Evolutionary conservation across 176 grass and related monocot genomes (phyloP), one percentile per base, ranked within the genome.

Genomic region (Saccharum spontaneum): DNA sequence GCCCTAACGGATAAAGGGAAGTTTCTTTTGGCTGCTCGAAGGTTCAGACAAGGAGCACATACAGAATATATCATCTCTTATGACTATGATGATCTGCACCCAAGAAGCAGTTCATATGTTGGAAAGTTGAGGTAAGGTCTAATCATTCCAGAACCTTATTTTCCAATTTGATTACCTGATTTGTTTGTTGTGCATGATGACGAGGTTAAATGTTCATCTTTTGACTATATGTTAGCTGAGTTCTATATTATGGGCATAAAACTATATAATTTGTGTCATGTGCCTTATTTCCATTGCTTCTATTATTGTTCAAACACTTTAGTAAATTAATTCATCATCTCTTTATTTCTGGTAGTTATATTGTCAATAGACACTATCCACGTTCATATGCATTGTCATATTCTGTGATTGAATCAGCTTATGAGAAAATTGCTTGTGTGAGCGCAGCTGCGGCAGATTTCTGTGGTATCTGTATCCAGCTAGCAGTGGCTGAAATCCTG

Each of bases 51-150:
- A 62, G 89, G 89, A 67, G 91, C 83, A 31, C 89, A 92, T 80
- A 89, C 90, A 60, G 96, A 95, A 71, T 98, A 95, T 82, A 87
- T 94, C 40, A 94, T 98, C 78, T 98, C 96, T 46, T 93, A 91
- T 80, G 93, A 98, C 86, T 92, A 87, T 36, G 93, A 94, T 43
- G 96, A 90, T 90, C 37, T 95, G 69, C 87, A 88, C 73, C 93
- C 87, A 84, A 89, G 94, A 87, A 94, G 96, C 75, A 98, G 78
- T 88, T 85, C 89, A 71, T 93, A 95, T 86, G 81, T 98, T 75
- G 96, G 96, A 83, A 98, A 95, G 46, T 73, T 98, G 69, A 94
- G 96, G 96, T 98, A 46, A 70, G 57, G 63, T 75, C 50, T 62
- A 44, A 70, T 43, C 15, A 79, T 78, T 86, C 18, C 84, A 34